Evolutionary conservation across 2,329 filamentous ascomycete genomes (phyloP), one percentile per base, ranked within the genome.

Genomic region (Allantophomopsis cytisporea): DNA sequence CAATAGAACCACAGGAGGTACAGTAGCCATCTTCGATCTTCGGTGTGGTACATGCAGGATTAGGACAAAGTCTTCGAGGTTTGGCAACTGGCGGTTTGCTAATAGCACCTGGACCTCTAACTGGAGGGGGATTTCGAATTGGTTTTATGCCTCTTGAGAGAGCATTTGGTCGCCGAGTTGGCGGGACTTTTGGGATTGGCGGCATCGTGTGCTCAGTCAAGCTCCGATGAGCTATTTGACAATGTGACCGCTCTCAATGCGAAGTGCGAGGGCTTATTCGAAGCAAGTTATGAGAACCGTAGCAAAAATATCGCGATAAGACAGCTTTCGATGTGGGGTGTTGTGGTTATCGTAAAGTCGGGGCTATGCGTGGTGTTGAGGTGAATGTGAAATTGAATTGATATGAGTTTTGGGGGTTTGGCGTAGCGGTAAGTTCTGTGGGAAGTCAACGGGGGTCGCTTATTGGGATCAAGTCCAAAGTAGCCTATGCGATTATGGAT

Each of bases 1-100:
- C 75, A 48, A 94, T 76, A 43, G 76, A 80, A 69, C 87, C 89
- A 59, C 91, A 96, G 36, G 76, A 81, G 44, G 78, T 75, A 61
- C 91, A 96, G 48, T 84, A 72, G 31, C 76, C 76, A 48, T 79
- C 74, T 39, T 72, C 64, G 37, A 80, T 69, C 40, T 76, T 69
- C 13, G 74, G 73, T 39, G 70, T 71, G n/a, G 65, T 63, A 55
- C 76, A 80, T 37, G 63, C 60, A 43, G 73, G 69, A 53, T 78
- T 79, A 11, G 71, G 71, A 55, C 73, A 79, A 18, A 43, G 35
- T 12, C 39, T 31, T 8, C 31, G 32, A n/a, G 41, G 43, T 5
- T 43, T 36, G 13, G 38, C 11, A 12, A 44, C 37, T 23, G 34
- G 36, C 10, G 23, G 23, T 28, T 28, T 28, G 11, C 23, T 28